Base-by-base conservation (phyloP, 1,139 yeast genomes). In the Geotrichum cucujoidarum region DNA sequence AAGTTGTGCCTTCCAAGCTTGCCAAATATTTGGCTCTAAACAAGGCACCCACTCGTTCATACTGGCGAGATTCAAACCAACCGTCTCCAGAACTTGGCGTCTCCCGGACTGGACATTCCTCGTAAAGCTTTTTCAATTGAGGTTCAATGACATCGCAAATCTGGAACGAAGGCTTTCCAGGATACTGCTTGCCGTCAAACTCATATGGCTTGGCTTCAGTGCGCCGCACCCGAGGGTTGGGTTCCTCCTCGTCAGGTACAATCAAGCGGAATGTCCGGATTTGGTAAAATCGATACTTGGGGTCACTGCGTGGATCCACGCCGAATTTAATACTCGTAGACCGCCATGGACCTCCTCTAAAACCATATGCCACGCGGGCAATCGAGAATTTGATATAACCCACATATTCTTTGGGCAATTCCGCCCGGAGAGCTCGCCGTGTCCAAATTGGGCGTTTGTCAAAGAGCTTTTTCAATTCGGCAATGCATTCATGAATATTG, bases 281-380 rank as follows among this genome's bases (percentile, higher is more conserved):
- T 67, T 92, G 99, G 62, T 80, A 88, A 30, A 66, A 66, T 58
- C 88, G 83, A 61, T 69, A 81, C 5, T 75, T 67, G 1, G 69
- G 60, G 45, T 80, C 78, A 1, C 66, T 57, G 41, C 78, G 71
- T 0, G 97, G 97, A 63, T 92, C 87, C 32, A 82, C 72, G 0
- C 97, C 97, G 57, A 81, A 80, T 57, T 72, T 77, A 40, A 88
- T 80, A 62, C 83, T 87, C n/a, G 95, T 78, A 54, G 88, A 88
- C 59, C 97, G 75, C 95, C 96, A 92, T 0, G 98, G 98, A 0
- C 99, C 98, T 60, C 84, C 84, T 30, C 83, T 79, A 63, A 81
- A 85, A 35, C 86, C 75, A 62, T 80, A 92, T 0, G 95, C 75
- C 0, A 89, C 84, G 60, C 85, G 81, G 0, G 97, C 95, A 44